Base-by-base conservation (phyloP, 441 rosid species). In the Pelargonium australe region DNA sequence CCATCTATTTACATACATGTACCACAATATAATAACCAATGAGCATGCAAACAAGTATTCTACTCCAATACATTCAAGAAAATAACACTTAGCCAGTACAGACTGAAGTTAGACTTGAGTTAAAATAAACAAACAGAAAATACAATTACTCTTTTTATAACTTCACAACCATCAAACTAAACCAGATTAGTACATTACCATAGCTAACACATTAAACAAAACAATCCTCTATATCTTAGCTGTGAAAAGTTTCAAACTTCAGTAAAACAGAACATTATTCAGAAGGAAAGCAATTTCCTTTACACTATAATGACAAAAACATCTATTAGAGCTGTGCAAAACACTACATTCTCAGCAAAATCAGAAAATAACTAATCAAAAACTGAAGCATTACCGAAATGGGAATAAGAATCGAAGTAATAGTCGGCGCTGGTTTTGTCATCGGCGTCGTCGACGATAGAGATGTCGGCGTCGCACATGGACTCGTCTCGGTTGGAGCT, bases 341-440 rank as follows among this genome's bases (percentile, higher is more conserved):
- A 20, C 23, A 20, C 23, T 20, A 20, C 19, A 51, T 51, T 8
- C 58, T 5, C 19, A 51, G n/a, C 55, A 47, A 10, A 51, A 51
- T 7, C 14, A 5, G 16, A 14, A 3, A 53, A 53, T 14, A 49
- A 13, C 5, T 11, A 14, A 49, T 11, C 6, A n/a, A 47, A 10
- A 47, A 47, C n/a, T 10, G 31, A 49, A 8, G 10, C 7, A 25
- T 11, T 83, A 91, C 98, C 96, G 57, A 92, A 92, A 80, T 90
- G 98, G 40, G 96, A 87, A 80, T 92, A 90, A 7, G 97, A 92
- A 74, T 92, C 96, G 77, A 92, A 92, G 84, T 90, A 92, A 76
- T 92, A 92, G 77, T 94, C 97, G 53, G 94, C 98, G 68, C 97
- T 90, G 72, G 98, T 92, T 58, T 77, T 80, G 34, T 84, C 86